These are phyloP conservation scores for Aureobasidium leucospermi DNA, from an alignment of 2,329 filamentous ascomycete species.

Conservation along the genomic window DNA sequence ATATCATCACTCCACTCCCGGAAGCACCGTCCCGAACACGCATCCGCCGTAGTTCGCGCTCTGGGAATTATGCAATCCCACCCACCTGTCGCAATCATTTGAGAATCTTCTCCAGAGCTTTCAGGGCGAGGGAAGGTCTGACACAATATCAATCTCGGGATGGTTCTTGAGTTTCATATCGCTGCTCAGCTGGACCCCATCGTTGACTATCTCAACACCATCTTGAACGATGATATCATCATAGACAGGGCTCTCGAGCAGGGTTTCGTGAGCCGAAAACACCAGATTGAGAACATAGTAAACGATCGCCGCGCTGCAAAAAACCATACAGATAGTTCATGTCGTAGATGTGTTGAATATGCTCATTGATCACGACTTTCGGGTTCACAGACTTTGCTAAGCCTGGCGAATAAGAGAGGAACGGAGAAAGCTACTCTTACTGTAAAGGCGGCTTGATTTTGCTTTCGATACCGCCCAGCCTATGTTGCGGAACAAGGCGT, in stretches of 20 bases:
- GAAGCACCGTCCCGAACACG: too few species aligned
- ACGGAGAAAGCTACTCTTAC: background rate
- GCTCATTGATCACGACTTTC: constrained; percentile 36
- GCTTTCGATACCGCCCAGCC: too few species aligned
- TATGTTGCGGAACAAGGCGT: too few species aligned
- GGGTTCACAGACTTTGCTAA: constrained; percentile 40
- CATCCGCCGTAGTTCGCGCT: too few species aligned
- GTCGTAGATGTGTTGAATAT: constrained; percentile 49
- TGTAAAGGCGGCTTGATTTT: too few species aligned
- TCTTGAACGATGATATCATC: background rate
- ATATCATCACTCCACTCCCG: too few species aligned
- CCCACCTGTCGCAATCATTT: too few species aligned
- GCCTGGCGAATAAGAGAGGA: background rate
- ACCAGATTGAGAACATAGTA: constrained; percentile 45
- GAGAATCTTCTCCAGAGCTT: too few species aligned
- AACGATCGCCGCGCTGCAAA: constrained; percentile 44
- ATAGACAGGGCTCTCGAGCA: constrained; percentile 35
- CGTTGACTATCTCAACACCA: background rate
- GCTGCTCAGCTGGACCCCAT: background rate
- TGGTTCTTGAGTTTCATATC: background rate
- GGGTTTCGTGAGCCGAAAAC: constrained; percentile 44
- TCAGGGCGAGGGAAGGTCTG: background rate
- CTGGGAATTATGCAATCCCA: too few species aligned
- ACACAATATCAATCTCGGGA: background rate
- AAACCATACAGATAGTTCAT: constrained; percentile 64